Conservation (phyloP, 2,329 filamentous ascomycete genomes). For the Colletotrichum sp. region DNA sequence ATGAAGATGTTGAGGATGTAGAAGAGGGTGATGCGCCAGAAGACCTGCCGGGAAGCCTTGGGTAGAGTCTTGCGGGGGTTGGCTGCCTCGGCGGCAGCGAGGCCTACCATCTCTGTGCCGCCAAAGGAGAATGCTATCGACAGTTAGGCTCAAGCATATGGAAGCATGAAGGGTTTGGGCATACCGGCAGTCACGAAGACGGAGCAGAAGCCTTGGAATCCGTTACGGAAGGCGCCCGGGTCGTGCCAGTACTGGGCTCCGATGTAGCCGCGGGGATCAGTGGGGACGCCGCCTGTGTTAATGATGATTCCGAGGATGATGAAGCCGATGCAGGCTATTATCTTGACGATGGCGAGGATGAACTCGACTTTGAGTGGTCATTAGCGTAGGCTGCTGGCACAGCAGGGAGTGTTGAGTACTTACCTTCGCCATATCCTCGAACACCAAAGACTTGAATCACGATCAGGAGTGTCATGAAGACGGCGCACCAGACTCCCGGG, state of each 20-base stretch:
- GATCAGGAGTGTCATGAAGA: constrained; percentile 68
- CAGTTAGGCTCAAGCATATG: accelerated
- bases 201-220: constrained; percentile 69
- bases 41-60: constrained; percentile 78
- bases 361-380: constrained; percentile 66
- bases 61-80: constrained; percentile 79
- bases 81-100: constrained; percentile 79
- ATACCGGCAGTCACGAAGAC: constrained; percentile 69
- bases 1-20: constrained; percentile 77
- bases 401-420: constrained; percentile 52
- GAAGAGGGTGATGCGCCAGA: constrained; percentile 83
- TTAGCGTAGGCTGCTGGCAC: constrained; percentile 65
- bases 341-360: constrained; percentile 59
- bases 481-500: constrained; percentile 78
- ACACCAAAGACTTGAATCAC: constrained; percentile 74
- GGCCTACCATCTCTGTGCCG: constrained; percentile 77
- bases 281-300: background rate
- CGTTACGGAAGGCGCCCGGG: constrained; percentile 45
- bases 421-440: constrained; percentile 69
- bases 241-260: background rate
- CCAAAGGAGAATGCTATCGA: constrained; percentile 72
- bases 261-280: constrained; percentile 55
- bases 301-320: background rate
- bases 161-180: background rate
- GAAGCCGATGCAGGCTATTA: background rate